These are phyloP conservation scores for Obba rivulosa DNA, from an alignment of 768 basidiomycete genomes.

Conservation along the genomic window DNA sequence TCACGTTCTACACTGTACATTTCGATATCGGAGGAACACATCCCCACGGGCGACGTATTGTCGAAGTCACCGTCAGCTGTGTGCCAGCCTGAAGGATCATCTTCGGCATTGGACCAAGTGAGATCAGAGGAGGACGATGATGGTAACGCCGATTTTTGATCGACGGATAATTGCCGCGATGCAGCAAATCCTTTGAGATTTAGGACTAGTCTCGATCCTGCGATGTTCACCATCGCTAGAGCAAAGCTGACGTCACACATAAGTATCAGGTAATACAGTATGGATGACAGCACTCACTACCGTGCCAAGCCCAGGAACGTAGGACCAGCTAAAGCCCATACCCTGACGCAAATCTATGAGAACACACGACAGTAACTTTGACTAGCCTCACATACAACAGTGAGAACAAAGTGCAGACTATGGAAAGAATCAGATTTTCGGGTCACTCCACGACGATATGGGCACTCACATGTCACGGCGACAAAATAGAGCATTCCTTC, in stretches of 20 bases:
- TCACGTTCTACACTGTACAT: conserved; percentile 22
- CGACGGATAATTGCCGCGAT: conserved; percentile 4
- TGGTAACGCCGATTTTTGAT: not conserved
- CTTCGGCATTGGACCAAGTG: not conserved
- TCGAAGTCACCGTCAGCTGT: no score
- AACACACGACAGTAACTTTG: not conserved
- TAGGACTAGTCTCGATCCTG: conserved; percentile 21
- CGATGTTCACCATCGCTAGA: conserved; percentile 23
- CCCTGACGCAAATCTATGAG: conserved; percentile 3
- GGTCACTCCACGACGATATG: not conserved
- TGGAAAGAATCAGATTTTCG: not conserved
- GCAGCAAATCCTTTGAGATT: conserved; percentile 21
- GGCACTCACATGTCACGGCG: conserved; percentile 18
- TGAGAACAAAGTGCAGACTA: conserved; percentile 22
- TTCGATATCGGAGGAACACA: conserved; percentile 16
- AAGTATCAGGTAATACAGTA: not conserved
- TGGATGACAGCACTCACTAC: conserved; percentile 14
- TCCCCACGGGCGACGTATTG: no score
- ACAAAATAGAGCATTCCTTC: conserved; percentile 23
- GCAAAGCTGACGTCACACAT: conserved; percentile 15
- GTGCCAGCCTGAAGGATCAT: not conserved
- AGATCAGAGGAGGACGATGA: not conserved
- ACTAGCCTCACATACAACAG: conserved; percentile 13
- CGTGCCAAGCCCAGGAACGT: conserved; percentile 22
- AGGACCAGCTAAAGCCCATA: conserved; percentile 22